Conservation (phyloP, 176 grass and related monocot genomes). For the Musa itinerans region DNA sequence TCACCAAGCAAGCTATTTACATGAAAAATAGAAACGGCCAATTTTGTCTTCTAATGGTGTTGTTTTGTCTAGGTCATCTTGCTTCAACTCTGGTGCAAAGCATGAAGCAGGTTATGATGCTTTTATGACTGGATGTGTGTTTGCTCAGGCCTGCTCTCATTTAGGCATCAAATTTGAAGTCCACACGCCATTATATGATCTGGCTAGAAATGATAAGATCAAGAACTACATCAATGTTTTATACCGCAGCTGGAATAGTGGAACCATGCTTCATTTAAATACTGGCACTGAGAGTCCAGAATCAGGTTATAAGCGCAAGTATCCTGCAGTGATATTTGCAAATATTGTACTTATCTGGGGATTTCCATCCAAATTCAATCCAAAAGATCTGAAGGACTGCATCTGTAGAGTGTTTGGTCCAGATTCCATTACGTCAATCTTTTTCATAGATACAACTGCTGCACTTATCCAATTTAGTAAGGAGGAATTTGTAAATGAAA, state of each 20-base stretch:
- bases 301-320: constrained; percentile 39
- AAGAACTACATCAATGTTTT: constrained; percentile 58
- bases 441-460: constrained; percentile 63
- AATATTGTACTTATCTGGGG: constrained; percentile 73
- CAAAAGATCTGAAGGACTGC: constrained; percentile 61
- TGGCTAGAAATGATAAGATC: constrained; percentile 47
- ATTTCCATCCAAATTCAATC: constrained; percentile 50
- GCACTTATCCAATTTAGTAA: constrained; percentile 70
- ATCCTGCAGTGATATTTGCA: constrained; percentile 35
- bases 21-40: too few relatives aligned
- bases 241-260: constrained; percentile 66
- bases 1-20: too few relatives aligned
- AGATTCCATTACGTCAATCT: constrained; percentile 45
- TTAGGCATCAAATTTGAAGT: constrained; percentile 62
- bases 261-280: constrained; percentile 66
- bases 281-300: constrained; percentile 68
- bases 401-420: constrained; percentile 68
- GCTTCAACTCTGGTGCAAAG: constrained; percentile 76
- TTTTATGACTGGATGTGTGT: constrained; percentile 96
- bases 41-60: constrained; percentile 5
- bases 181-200: constrained; percentile 31
- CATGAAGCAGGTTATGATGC: constrained; percentile 96
- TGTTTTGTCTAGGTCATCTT: constrained; percentile 55
- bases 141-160: constrained; percentile 55
- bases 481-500: constrained; percentile 56